A percentile compares a stretch with the other conserved stretches of the same genome.
Conservation (phyloP, 2,329 filamentous ascomycete genomes). For the Coniosporium tulheliwenetii region DNA sequence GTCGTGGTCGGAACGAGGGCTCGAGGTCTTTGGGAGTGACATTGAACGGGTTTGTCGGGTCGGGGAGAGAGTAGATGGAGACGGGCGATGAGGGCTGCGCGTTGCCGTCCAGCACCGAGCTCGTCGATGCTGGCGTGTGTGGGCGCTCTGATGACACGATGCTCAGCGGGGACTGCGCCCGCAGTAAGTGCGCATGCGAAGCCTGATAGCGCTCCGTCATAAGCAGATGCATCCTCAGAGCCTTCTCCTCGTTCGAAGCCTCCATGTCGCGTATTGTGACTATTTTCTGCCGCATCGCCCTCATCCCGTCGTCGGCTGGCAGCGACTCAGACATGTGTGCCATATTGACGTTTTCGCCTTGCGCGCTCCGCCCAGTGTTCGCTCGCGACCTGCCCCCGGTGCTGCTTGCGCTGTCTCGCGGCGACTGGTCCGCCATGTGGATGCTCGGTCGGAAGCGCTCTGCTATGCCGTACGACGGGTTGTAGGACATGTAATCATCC, state of each 20-base stretch:
- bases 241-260: constrained; percentile 30
- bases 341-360: neutral
- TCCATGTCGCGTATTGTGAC: constrained; percentile 29
- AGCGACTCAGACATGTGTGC: constrained; percentile 18
- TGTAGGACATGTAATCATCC: constrained; percentile 15
- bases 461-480: constrained; percentile 13
- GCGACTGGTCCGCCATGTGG: constrained; percentile 5
- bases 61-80: constrained; percentile 3
- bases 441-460: constrained; percentile 11
- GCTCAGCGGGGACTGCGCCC: constrained; percentile 21
- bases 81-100: constrained; percentile 3
- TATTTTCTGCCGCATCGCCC: constrained; percentile 27
- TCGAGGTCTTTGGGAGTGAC: constrained; percentile 15
- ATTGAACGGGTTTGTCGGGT: constrained; percentile 19
- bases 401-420: constrained; percentile 11
- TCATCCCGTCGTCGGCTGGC: constrained; percentile 36
- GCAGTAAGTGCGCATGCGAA: constrained; percentile 7
- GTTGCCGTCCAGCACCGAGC: constrained; percentile 17
- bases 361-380: constrained; percentile 8
- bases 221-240: constrained; percentile 29
- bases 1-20: constrained; percentile 15
- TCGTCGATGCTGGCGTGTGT: constrained; percentile 18
- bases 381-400: constrained; percentile 7
- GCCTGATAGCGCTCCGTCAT: constrained; percentile 32
- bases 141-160: constrained; percentile 21